Evolutionary conservation across 2,329 filamentous ascomycete species (phyloP).

Genomic region (Aschersonia sp.): DNA sequence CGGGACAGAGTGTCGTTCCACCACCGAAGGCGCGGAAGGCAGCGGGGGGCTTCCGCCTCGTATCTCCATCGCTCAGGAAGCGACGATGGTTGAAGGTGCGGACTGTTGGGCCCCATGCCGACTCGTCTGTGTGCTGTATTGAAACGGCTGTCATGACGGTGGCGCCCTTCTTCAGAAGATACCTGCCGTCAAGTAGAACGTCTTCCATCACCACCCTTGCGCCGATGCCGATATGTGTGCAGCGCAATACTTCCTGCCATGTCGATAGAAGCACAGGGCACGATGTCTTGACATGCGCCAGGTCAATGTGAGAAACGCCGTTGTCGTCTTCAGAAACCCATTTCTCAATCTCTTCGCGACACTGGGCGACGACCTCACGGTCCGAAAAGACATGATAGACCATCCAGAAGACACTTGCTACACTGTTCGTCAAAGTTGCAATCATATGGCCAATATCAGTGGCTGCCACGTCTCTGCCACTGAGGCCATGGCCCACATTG

Average conservation of each 20-base stretch:
- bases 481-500: not conserved
- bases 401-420: not conserved
- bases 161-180: constrained; percentile 2
- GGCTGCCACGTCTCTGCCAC: not conserved
- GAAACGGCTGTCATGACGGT: not conserved
- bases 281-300: constrained; percentile 1
- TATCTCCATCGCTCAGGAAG: not conserved
- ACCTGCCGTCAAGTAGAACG: constrained; percentile 1
- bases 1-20: constrained; percentile 2
- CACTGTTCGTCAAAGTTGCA: not conserved
- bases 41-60: not conserved
- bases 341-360: not conserved
- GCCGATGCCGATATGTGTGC: not conserved
- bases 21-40: constrained; percentile 3
- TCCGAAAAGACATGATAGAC: not conserved
- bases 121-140: not conserved
- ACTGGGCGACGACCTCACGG: constrained; percentile 1
- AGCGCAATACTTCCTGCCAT: constrained; percentile 3
- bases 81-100: constrained; percentile 2
- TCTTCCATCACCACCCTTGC: constrained; percentile 1
- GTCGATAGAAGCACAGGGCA: constrained; percentile 2
- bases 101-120: constrained; percentile 1
- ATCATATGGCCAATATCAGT: not conserved
- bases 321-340: not conserved
- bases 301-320: constrained; percentile 1